Percentiles rank a stretch among this genome's conserved stretches.
These are phyloP conservation scores for Teratosphaeria epicoccoides DNA, from an alignment of 2,329 filamentous ascomycete genomes.

Conservation along the genomic window DNA sequence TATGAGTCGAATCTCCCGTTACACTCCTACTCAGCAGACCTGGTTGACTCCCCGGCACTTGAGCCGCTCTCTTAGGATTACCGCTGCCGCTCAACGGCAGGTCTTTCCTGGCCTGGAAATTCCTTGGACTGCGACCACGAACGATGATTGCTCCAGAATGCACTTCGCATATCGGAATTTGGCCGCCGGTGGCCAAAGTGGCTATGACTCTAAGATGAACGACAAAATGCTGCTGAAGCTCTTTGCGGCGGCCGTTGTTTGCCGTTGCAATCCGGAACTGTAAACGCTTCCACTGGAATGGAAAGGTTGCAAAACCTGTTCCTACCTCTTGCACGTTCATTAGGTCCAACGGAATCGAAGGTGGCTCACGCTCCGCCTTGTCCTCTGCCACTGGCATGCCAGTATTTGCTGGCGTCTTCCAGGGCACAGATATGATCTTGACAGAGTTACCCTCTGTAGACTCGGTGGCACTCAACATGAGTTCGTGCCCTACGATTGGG, in stretches of 20 bases:
- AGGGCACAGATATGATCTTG: slow-evolving; percentile 91
- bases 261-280: slow-evolving; percentile 93
- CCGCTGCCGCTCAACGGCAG: slow-evolving; percentile 72
- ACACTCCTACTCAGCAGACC: slow-evolving; percentile 11
- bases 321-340: slow-evolving; percentile 58
- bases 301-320: slow-evolving; percentile 78
- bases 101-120: slow-evolving; percentile 90
- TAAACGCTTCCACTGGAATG: slow-evolving; percentile 84
- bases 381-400: slow-evolving; percentile 57
- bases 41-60: slow-evolving; percentile 9
- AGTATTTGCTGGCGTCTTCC: slow-evolving; percentile 79
- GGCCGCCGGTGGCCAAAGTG: slow-evolving; percentile 72
- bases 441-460: slow-evolving; percentile 88
- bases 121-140: slow-evolving; percentile 80
- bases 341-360: slow-evolving; percentile 62
- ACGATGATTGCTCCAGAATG: slow-evolving; percentile 88
- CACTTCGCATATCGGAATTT: slow-evolving; percentile 70
- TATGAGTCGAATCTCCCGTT: slow-evolving; percentile 19
- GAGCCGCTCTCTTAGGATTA: slow-evolving; percentile 55
- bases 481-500: slow-evolving; percentile 70
- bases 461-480: slow-evolving; percentile 84
- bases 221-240: slow-evolving; percentile 92
- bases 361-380: slow-evolving; percentile 74
- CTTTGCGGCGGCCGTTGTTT: slow-evolving; percentile 89
- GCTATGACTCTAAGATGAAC: slow-evolving; percentile 77